Evolutionary conservation across 768 basidiomycete genomes (phyloP).

Genomic region (Naganishia vaughanmartiniae): DNA sequence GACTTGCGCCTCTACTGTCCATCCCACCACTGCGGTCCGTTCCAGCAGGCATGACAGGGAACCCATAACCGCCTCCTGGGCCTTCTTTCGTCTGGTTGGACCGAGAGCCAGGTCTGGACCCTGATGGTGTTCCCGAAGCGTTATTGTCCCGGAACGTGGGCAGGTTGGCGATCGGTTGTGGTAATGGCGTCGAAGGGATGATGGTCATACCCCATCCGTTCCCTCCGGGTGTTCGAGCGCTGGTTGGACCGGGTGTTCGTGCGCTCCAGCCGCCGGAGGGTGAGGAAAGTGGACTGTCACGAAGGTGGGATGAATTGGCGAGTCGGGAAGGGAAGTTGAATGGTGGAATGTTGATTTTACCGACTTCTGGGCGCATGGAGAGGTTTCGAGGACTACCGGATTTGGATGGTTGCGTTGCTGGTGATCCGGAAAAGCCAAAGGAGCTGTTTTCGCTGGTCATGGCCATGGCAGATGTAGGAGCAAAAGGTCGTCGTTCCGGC

Average conservation of each 20-base stretch:
- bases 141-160: conserved; percentile 43
- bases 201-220: conserved; percentile 38
- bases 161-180: conserved; percentile 51
- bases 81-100: conserved; percentile 19
- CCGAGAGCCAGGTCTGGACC: neutral
- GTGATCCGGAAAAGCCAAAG: neutral
- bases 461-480: neutral
- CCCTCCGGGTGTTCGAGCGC: conserved; percentile 20
- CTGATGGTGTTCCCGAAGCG: neutral
- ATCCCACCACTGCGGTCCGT: neutral
- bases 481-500: neutral
- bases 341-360: conserved; percentile 17
- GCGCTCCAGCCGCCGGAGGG: conserved; percentile 3
- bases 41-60: neutral
- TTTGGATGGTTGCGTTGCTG: neutral
- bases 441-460: neutral
- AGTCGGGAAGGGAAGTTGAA: conserved; percentile 6
- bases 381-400: neutral
- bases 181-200: conserved; percentile 48
- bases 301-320: neutral
- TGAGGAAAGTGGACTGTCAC: neutral
- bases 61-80: conserved; percentile 30
- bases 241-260: neutral
- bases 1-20: neutral
- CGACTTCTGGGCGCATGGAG: conserved; percentile 1